Evolutionary conservation across 2,329 filamentous ascomycete species (phyloP), one percentile per base, ranked within the genome.

Genomic region (Pseudogymnoascus sp.): DNA sequence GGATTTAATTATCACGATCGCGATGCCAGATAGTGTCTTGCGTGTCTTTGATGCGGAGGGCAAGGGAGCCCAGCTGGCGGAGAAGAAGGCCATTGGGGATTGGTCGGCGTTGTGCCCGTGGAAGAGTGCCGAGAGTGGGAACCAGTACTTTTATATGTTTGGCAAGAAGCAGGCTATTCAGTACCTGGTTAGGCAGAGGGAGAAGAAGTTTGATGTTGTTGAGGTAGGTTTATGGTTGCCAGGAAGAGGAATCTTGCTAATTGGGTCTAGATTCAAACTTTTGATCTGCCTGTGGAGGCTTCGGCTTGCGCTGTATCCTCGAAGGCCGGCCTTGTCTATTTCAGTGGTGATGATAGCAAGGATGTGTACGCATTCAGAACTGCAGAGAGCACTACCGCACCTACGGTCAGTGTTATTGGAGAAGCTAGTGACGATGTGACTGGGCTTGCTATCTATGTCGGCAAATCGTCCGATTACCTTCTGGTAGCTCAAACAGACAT

Each of bases 61-160:
- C 1, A 67, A 72, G 57, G 71, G 75, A 63, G 63, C 75, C 16
- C 69, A 73, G 5, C 68, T 69, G 4, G 74, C 75, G 3, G 66
- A 72, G 39, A 70, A 73, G 10, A 75, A 71, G 23, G 70, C 75
- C 1, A 69, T 79, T 12, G 79, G 79, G 0, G 79, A 80, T 66
- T 81, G 79, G 77, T 79, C 78, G 12, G 75, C 78, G 0, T 67
- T 81, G 4, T 81, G 79, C 67, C 70, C 73, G 8, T 81, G 77
- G 78, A 77, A 73, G 66, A 78, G 75, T 62, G 26, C 8, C 3
- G 68, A 68, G 16, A 77, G 73, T 16, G 75, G 74, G 1, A 76
- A 78, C 45, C 72, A 77, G 36, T 81, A 80, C 63, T 61, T 80
- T 3, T 81, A 75, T 65, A 67, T 80, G 10, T 80, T 81, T 63